These are phyloP conservation scores for Suhomyces emberorum DNA, from an alignment of 805 yeast species.

Conservation along the genomic window DNA sequence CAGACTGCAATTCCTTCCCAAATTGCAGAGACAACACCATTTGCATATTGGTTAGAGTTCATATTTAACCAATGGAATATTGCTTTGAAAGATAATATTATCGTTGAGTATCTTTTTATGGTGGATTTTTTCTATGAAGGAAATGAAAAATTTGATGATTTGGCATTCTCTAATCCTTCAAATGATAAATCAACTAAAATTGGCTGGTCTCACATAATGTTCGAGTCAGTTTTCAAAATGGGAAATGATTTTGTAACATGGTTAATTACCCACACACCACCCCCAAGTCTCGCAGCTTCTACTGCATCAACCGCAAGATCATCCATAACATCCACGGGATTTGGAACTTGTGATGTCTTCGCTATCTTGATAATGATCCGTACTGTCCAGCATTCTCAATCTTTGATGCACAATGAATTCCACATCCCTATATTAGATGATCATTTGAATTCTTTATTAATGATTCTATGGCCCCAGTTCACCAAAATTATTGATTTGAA, in stretches of 20 bases:
- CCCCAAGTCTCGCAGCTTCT: slow-evolving; percentile 17
- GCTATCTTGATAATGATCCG: slow-evolving; percentile 77
- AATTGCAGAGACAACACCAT: slow-evolving; percentile 75
- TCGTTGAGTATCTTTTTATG: slow-evolving; percentile 73
- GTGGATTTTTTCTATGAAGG: slow-evolving; percentile 63
- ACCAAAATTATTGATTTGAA: slow-evolving; percentile 74
- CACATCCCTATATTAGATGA: slow-evolving; percentile 69
- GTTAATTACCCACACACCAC: slow-evolving; percentile 43
- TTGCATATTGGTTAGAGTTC: slow-evolving; percentile 66
- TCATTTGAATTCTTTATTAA: slow-evolving; percentile 61
- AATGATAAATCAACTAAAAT: slow-evolving; percentile 6
- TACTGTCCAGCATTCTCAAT: slow-evolving; percentile 60
- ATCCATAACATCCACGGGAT: slow-evolving; percentile 8
- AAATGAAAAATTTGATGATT: slow-evolving; percentile 29
- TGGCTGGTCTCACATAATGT: slow-evolving; percentile 39
- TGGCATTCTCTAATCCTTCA: slow-evolving; percentile 8
- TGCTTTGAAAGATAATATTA: slow-evolving; percentile 71
- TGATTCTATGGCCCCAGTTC: slow-evolving; percentile 83
- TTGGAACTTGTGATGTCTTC: slow-evolving; percentile 62
- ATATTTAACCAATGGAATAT: slow-evolving; percentile 69
- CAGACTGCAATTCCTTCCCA: slow-evolving; percentile 74
- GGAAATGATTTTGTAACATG: slow-evolving; percentile 45
- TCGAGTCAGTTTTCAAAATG: slow-evolving; percentile 34
- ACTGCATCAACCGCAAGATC: slow-evolving; percentile 8
- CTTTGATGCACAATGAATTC: slow-evolving; percentile 60